Conservation (phyloP, 2,329 filamentous ascomycete genomes). For the Pseudofabraea citricarpa region DNA sequence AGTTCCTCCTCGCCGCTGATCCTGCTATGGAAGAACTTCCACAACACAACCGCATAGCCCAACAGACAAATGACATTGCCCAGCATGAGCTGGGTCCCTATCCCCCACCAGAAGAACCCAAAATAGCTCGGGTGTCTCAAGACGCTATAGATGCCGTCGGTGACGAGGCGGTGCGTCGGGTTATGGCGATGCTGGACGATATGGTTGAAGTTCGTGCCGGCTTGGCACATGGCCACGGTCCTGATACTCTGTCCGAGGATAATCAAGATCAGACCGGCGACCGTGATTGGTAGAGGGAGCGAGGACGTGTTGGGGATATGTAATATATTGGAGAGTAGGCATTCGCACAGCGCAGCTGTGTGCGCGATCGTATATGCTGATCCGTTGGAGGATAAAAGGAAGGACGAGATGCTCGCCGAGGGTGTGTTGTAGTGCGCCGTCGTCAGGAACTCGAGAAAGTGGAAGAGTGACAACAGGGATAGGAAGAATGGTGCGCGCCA, state of each 20-base stretch:
- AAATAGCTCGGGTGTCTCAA: conserved; percentile 91
- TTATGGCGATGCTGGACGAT: conserved; percentile 69
- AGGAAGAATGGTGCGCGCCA: conserved; percentile 67
- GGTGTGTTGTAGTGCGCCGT: conserved; percentile 81
- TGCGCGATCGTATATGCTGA: conserved; percentile 81
- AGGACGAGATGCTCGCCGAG: conserved; percentile 67
- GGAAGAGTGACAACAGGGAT: conserved; percentile 69
- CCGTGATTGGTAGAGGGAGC: conserved; percentile 28
- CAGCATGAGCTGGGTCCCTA: conserved; percentile 89
- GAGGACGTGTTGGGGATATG: conserved; percentile 44
- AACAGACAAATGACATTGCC: conserved; percentile 78
- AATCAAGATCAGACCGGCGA: conserved; percentile 59
- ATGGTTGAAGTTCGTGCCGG: conserved; percentile 89
- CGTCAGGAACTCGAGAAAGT: conserved; percentile 94
- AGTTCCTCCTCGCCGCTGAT: conserved; percentile 77
- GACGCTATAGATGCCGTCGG: conserved; percentile 68
- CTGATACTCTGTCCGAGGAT: conserved; percentile 69
- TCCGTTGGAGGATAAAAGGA: conserved; percentile 82
- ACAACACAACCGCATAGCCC: conserved; percentile 71
- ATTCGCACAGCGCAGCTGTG: conserved; percentile 67
- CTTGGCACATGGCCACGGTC: conserved; percentile 82
- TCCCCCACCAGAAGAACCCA: conserved; percentile 96
- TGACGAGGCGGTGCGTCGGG: conserved; percentile 73
- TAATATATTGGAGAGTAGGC: conserved; percentile 53
- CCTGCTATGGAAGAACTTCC: conserved; percentile 75